Evolutionary conservation across 2,329 filamentous ascomycete species (phyloP).

Genomic region (Sclerotinia spermophila): DNA sequence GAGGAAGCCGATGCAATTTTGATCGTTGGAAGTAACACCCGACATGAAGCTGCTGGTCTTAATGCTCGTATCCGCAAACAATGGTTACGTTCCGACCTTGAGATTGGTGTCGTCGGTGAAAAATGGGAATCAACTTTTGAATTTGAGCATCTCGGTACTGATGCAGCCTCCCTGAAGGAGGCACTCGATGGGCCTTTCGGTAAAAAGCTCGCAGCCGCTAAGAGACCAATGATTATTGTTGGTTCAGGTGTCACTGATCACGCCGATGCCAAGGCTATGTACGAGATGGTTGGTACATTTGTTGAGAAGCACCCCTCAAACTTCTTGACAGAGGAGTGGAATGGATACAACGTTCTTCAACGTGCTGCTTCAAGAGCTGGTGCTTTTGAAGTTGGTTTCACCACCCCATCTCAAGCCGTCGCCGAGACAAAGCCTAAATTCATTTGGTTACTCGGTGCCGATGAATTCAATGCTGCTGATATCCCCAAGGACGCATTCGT

Average conservation of each 20-base stretch:
- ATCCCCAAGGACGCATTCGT: conserved; percentile 96
- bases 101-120: conserved; percentile 88
- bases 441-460: conserved; percentile 92
- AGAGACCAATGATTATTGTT: conserved; percentile 95
- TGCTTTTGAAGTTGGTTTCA: conserved; percentile 95
- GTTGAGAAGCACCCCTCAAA: conserved; percentile 89
- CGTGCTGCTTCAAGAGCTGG: conserved; percentile 87
- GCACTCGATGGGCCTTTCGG: conserved; percentile 84
- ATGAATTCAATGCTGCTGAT: conserved; percentile 80
- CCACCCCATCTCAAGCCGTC: conserved; percentile 75
- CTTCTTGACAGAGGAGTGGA: conserved; percentile 89
- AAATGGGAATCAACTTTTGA: conserved; percentile 92
- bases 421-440: conserved; percentile 89
- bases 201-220: conserved; percentile 82
- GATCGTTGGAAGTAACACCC: conserved; percentile 89
- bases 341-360: conserved; percentile 96
- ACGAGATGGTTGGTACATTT: conserved; percentile 84
- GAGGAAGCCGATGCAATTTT: conserved; percentile 92
- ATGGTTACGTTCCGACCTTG: conserved; percentile 91
- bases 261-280: conserved; percentile 85
- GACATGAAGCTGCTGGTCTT: conserved; percentile 90
- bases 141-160: conserved; percentile 82
- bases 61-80: conserved; percentile 98
- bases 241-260: conserved; percentile 92
- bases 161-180: conserved; percentile 76